A percentile compares a stretch with the other conserved stretches of the same genome.
Conservation (phyloP, 305 asterid species). For the Ruellia speciosa region DNA sequence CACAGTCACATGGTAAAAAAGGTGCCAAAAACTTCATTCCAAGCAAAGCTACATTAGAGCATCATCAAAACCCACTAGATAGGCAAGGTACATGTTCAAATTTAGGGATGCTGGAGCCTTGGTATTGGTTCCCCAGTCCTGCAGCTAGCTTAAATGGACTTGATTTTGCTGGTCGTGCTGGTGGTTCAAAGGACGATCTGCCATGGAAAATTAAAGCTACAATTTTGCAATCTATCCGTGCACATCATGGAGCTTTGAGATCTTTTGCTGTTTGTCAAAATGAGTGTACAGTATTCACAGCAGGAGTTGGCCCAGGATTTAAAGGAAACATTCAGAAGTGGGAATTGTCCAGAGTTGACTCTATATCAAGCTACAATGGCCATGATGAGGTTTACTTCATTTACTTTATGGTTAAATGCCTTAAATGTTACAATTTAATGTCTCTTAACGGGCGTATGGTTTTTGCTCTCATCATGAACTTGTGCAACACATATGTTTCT, state of each 20-base stretch:
- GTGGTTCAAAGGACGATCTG: conserved; percentile 76
- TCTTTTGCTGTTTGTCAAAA: conserved; percentile 85
- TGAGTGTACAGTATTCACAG: conserved; percentile 81
- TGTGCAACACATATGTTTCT: neutral
- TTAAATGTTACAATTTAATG: neutral
- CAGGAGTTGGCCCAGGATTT: conserved; percentile 94
- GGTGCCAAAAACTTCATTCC: conserved; percentile 35
- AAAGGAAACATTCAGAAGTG: conserved; percentile 94
- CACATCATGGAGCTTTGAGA: conserved; percentile 91
- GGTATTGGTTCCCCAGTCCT: conserved; percentile 94
- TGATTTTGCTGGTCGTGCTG: conserved; percentile 66
- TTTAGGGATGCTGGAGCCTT: conserved; percentile 61
- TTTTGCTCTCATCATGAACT: neutral
- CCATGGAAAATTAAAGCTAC: conserved; percentile 97
- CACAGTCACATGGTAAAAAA: conserved; percentile 65
- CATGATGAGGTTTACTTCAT: conserved; percentile 87
- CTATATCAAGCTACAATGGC: conserved; percentile 74
- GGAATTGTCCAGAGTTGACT: conserved; percentile 71
- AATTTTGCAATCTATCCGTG: conserved; percentile 71
- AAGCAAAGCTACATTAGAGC: conserved; percentile 28
- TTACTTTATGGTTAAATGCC: neutral
- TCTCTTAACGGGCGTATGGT: neutral
- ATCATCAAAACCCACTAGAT: conserved; percentile 44
- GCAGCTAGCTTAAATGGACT: conserved; percentile 62
- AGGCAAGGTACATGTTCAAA: conserved; percentile 37